Percentiles rank a stretch among this genome's conserved stretches.
These are phyloP conservation scores for Nitzschia palea DNA, from an alignment of 108 stramenopile species.

Conservation along the genomic window DNA sequence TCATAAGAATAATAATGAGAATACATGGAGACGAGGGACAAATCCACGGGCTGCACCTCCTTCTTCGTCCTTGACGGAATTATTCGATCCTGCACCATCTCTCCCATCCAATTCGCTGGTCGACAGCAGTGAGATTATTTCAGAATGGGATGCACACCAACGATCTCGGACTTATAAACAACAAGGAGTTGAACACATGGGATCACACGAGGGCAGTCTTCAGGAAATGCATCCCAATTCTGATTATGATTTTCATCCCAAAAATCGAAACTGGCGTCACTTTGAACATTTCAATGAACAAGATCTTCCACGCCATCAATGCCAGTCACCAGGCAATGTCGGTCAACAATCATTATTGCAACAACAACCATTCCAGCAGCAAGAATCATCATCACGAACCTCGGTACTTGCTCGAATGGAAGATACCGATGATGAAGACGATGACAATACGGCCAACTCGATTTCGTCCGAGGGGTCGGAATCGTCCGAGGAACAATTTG, in stretches of 20 bases:
- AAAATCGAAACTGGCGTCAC: slow-evolving; percentile 66
- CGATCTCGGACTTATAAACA: no score
- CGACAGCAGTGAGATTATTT: no score
- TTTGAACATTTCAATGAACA: slow-evolving; percentile 52
- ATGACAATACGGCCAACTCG: neutral
- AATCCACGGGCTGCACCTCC: neutral
- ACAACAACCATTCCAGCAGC: no score
- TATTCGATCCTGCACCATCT: no score
- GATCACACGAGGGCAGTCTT: no score
- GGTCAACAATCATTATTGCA: no score
- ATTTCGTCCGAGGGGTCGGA: slow-evolving; percentile 2
- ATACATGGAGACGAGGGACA: neutral
- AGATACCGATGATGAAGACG: neutral
- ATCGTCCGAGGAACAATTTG: slow-evolving; percentile 21
- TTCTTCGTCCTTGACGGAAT: no score
- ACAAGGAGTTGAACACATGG: no score
- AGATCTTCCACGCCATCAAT: slow-evolving; percentile 9
- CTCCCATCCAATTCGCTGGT: no score
- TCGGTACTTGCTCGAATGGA: neutral
- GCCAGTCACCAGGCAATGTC: no score
- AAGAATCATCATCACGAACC: neutral
- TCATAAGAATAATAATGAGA: neutral
- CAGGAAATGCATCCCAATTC: slow-evolving; percentile 15
- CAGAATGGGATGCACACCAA: no score
- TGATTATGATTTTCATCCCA: slow-evolving; percentile 56